Evolutionary conservation across 306 rosid species (phyloP).

Genomic region (Neltuma alba): DNA sequence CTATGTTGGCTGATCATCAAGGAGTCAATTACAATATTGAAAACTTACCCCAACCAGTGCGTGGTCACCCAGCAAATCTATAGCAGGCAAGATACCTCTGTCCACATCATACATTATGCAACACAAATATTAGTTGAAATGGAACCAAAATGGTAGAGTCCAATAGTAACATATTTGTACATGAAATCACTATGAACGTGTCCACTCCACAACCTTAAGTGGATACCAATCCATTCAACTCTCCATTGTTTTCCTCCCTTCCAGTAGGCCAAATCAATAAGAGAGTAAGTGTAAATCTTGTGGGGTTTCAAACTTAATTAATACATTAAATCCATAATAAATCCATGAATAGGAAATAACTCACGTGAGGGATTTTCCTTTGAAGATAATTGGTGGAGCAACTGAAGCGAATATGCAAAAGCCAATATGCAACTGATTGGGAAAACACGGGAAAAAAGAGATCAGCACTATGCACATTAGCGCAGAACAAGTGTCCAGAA

Average conservation of each 20-base stretch:
- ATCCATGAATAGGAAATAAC: constrained; percentile 39
- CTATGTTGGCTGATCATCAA: neutral
- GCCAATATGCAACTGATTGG: constrained; percentile 75
- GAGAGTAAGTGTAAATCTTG: constrained; percentile 2
- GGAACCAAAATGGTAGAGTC: neutral
- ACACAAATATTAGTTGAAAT: neutral
- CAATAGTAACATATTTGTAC: neutral
- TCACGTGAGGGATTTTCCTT: constrained; percentile 88
- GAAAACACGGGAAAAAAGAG: constrained; percentile 37
- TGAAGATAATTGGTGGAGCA: constrained; percentile 87
- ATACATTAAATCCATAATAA: constrained; percentile 10
- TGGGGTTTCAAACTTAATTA: constrained; percentile 10
- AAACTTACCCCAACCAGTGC: neutral
- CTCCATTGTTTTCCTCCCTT: constrained; percentile 30
- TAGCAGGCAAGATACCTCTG: neutral
- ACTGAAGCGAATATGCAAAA: constrained; percentile 80
- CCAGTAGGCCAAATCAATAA: constrained; percentile 27
- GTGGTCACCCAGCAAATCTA: neutral
- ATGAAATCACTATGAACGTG: neutral
- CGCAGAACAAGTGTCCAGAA: constrained; percentile 27
- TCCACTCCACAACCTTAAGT: constrained; percentile 7
- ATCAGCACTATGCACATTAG: constrained; percentile 31
- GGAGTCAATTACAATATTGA: neutral
- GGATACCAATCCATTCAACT: neutral
- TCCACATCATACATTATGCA: neutral